These are phyloP conservation scores for Saturnispora bothae DNA, from an alignment of 805 yeast species.

Conservation along the genomic window DNA sequence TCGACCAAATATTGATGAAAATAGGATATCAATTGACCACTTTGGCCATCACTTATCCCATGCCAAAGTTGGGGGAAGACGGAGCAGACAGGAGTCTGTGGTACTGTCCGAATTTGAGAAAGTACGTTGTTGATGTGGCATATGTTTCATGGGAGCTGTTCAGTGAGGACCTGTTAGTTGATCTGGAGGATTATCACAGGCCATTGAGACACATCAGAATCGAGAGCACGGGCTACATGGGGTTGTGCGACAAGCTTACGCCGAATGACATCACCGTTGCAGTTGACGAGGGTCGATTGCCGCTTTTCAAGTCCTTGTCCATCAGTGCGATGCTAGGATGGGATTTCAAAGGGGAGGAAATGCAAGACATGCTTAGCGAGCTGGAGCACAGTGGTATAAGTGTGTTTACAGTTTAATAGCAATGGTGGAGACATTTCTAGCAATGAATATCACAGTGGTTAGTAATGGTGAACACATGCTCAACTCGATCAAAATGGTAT, in stretches of 20 bases:
- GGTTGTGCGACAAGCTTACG: conserved; percentile 71
- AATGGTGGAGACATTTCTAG: too few species aligned
- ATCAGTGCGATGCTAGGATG: conserved; percentile 78
- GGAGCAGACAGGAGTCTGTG: conserved; percentile 65
- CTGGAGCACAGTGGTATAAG: conserved; percentile 57
- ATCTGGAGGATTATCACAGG: conserved; percentile 21
- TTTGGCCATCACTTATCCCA: conserved; percentile 70
- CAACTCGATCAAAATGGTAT: too few species aligned
- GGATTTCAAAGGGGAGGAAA: conserved; percentile 56
- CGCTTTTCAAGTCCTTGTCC: conserved; percentile 49
- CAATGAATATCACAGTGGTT: too few species aligned
- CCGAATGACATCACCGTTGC: conserved; percentile 88
- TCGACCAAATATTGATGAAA: conserved; percentile 48
- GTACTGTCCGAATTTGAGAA: conserved; percentile 63
- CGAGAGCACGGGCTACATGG: conserved; percentile 79
- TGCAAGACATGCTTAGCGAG: conserved; percentile 52
- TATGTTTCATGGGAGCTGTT: conserved; percentile 50
- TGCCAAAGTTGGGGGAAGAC: conserved; percentile 65
- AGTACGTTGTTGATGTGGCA: conserved; percentile 67
- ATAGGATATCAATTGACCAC: conserved; percentile 58
- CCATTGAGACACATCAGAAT: conserved; percentile 57
- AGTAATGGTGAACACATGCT: too few species aligned
- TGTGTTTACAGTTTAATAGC: too few species aligned
- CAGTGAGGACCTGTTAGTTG: conserved; percentile 34
- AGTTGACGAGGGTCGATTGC: conserved; percentile 65